These are phyloP conservation scores for Boletus sp. DNA, from an alignment of 768 basidiomycete species.

Conservation along the genomic window DNA sequence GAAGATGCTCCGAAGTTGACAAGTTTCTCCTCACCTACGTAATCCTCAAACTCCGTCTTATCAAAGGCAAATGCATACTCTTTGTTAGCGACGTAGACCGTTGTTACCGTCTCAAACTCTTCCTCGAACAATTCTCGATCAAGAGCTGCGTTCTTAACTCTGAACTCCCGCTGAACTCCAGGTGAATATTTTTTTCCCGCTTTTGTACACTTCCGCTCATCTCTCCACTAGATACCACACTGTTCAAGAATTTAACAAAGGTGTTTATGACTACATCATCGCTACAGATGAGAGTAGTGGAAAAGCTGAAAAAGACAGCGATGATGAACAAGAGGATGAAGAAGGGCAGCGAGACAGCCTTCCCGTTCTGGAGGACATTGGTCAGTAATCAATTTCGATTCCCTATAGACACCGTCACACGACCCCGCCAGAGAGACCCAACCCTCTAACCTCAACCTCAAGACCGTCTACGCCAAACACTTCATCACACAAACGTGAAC, in stretches of 20 bases:
- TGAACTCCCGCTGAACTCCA: constrained; percentile 91
- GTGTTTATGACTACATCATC: constrained; percentile 97
- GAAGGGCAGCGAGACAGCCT: constrained; percentile 13
- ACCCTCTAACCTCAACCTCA: constrained; percentile 14
- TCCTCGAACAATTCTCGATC: constrained; percentile 95
- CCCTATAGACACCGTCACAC: constrained; percentile 27
- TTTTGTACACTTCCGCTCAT: constrained; percentile 1
- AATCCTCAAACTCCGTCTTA: constrained; percentile 91
- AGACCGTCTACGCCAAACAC: constrained; percentile 7
- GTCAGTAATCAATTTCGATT: constrained; percentile 20
- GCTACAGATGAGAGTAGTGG: constrained; percentile 88
- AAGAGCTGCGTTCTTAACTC: constrained; percentile 95
- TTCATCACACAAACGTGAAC: constrained; percentile 55
- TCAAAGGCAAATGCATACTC: constrained; percentile 93
- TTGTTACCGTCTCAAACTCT: constrained; percentile 93
- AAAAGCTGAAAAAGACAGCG: constrained; percentile 48
- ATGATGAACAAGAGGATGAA: constrained; percentile 41
- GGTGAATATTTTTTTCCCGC: constrained; percentile 38
- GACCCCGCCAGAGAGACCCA: constrained; percentile 44
- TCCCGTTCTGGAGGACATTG: constrained; percentile 22
- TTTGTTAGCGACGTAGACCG: constrained; percentile 97
- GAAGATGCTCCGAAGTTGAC: constrained; percentile 87
- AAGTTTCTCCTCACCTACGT: constrained; percentile 97
- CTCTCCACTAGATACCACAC: constrained; percentile 70
- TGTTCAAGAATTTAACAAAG: constrained; percentile 98